phyloP scores from a whole-genome alignment of 805 yeast species.

The Teunomyces stri region DNA sequence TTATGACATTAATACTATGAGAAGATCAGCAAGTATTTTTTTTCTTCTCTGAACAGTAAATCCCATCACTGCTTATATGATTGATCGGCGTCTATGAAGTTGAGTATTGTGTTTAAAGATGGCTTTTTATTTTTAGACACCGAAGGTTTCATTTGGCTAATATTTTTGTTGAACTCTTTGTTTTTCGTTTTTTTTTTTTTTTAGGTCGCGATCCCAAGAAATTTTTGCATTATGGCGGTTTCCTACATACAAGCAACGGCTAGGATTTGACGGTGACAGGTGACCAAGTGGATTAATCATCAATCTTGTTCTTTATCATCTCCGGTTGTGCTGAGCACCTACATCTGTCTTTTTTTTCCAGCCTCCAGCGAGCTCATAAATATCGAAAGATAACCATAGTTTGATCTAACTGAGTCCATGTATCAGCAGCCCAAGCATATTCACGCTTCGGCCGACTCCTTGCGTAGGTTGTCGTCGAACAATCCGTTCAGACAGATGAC shows the following conservation, averaged over 20 bases:
- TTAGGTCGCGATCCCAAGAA: neutral
- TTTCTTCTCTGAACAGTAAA: no score
- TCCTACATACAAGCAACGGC: neutral
- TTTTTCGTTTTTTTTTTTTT: neutral
- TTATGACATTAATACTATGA: no score
- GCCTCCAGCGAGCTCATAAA: neutral
- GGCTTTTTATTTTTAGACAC: neutral
- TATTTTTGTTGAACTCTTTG: neutral
- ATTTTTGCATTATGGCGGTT: neutral
- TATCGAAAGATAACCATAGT: neutral
- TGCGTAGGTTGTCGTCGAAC: conserved; percentile 55
- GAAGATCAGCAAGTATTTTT: no score
- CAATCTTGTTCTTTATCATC: neutral
- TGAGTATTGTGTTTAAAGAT: neutral
- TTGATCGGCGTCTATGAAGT: no score
- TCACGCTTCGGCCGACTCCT: conserved; percentile 33
- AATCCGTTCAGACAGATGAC: conserved; percentile 63
- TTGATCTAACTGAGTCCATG: conserved; percentile 20
- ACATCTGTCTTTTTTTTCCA: neutral
- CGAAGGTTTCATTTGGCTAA: neutral
- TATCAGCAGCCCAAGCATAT: conserved; percentile 38
- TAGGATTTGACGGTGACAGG: conserved; percentile 2
- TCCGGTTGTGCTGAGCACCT: neutral
- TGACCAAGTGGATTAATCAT: neutral
- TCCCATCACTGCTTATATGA: no score